phyloP scores from a whole-genome alignment of 768 basidiomycete genomes.

The Holtermanniella nyarrowii region DNA sequence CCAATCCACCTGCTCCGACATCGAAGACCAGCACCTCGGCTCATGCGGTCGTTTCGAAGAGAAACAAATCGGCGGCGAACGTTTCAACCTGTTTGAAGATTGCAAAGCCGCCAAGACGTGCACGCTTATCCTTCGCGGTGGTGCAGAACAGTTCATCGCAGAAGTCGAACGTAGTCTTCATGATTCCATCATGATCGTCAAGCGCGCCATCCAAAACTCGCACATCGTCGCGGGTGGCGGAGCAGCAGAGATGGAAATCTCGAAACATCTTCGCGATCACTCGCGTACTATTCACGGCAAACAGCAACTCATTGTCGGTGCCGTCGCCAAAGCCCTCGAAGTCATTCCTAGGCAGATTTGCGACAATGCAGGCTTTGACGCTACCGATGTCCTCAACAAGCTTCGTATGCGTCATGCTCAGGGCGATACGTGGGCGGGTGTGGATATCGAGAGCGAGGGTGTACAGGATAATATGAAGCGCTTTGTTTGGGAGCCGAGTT shows the following conservation, averaged over 20 bases:
- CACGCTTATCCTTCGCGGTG: constrained; percentile 84
- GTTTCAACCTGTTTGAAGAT: constrained; percentile 89
- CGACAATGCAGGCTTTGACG: constrained; percentile 95
- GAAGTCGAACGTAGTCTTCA: constrained; percentile 96
- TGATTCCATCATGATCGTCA: constrained; percentile 99
- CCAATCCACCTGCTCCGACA: constrained; percentile 92
- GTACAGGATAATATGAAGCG: constrained; percentile 93
- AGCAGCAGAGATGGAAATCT: constrained; percentile 94
- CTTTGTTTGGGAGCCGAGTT: constrained; percentile 95
- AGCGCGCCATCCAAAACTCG: constrained; percentile 87
- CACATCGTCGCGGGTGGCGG: constrained; percentile 97
- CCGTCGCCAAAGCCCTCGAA: constrained; percentile 94
- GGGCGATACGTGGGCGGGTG: constrained; percentile 82
- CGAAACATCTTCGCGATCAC: constrained; percentile 82
- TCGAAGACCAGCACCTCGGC: constrained; percentile 77
- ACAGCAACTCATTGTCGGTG: constrained; percentile 82
- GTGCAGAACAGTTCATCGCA: constrained; percentile 97
- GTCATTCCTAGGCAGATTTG: constrained; percentile 97
- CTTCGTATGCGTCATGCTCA: constrained; percentile 90
- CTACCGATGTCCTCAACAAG: constrained; percentile 94
- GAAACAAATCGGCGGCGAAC: constrained; percentile 88
- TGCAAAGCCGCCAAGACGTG: constrained; percentile 93
- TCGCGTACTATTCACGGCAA: constrained; percentile 91
- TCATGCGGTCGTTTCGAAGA: constrained; percentile 90
- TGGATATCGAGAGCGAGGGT: constrained; percentile 79